Base-by-base conservation (phyloP, 2,329 filamentous ascomycete genomes). In the Nannizziopsis barbatae region DNA sequence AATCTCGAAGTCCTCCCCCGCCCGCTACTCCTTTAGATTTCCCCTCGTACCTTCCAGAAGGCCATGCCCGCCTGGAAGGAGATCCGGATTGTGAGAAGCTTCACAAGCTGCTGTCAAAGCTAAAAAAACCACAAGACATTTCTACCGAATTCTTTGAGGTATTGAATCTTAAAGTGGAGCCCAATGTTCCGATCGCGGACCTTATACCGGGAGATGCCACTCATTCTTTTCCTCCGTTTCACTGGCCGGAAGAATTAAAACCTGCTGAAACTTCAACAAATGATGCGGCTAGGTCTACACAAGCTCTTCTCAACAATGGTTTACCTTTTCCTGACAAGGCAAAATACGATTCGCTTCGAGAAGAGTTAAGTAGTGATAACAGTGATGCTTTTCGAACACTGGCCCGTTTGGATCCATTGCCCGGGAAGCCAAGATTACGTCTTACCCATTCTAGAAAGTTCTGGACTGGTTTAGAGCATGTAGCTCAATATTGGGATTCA, bases 401-500 rank as follows among this genome's bases (percentile, higher is more conserved):
- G 45, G 68, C 70, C 32, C 69, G 76, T 9, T 66, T 73, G 42
- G 58, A 62, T 2, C 68, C 69, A 10, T 64, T 63, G 18, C 65
- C 70, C 22, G 70, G 70, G 3, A 67, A 67, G 11, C 62, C 67
- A 47, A 69, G 71, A 14, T 66, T 75, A 4, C 69, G 74, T 12
- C 56, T 81, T 39, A 71, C 73, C 0, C 73, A 79, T 54, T 71
- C 76, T 50, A 69, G 78, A 45, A 78, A 75, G 49, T 81, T 82
- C 60, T 82, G 75, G 72, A 69, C 72, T 45, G 73, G 70, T 2
- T 65, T 82, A 45, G 75, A 80, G 54, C 72, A 71, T 32, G 70
- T 81, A 70, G 68, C 75, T 12, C 75, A 77, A 53, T 81, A 79
- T 57, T 82, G 79, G 78, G 79, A 82, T 57, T 69, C 67, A 35